Evolutionary conservation across 768 basidiomycete species (phyloP).

Genomic region (Calvatia gigantea): DNA sequence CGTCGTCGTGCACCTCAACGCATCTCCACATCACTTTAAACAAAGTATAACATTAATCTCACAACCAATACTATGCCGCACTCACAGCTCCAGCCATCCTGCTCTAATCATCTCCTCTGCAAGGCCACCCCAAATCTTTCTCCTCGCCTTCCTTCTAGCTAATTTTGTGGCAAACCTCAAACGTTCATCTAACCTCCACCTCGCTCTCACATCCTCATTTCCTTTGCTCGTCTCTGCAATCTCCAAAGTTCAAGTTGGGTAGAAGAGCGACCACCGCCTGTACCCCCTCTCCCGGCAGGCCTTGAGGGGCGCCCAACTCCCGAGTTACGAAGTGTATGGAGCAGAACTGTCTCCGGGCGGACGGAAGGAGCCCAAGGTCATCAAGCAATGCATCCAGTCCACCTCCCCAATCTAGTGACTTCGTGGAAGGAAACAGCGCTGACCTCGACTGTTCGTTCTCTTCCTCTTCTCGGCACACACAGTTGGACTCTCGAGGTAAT

Average conservation of each 20-base stretch:
- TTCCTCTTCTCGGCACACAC: conserved; percentile 35
- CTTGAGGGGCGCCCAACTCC: conserved; percentile 15
- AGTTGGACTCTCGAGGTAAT: conserved; percentile 27
- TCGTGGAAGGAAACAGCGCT: conserved; percentile 18
- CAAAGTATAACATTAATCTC: too few species aligned
- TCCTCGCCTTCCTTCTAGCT: conserved; percentile 69
- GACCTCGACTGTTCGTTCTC: conserved; percentile 16
- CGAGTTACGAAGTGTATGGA: conserved; percentile 45
- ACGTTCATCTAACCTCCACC: conserved; percentile 83
- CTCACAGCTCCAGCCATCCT: conserved; percentile 63
- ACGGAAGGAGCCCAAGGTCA: conserved; percentile 47
- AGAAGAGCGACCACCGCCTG: conserved; percentile 37
- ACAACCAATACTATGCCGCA: too few species aligned
- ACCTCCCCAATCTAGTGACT: conserved; percentile 27
- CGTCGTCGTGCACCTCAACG: too few species aligned
- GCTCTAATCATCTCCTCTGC: conserved; percentile 70
- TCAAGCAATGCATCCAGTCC: conserved; percentile 53
- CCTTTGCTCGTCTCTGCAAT: conserved; percentile 31
- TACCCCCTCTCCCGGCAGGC: conserved; percentile 12
- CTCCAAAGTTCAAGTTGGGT: conserved; percentile 85
- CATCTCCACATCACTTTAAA: too few species aligned
- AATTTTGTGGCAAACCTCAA: conserved; percentile 85
- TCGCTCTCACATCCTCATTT: conserved; percentile 42
- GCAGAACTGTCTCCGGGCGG: conserved; percentile 77
- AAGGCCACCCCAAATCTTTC: conserved; percentile 61